A percentile compares a stretch with the other conserved stretches of the same genome.
phyloP scores from a whole-genome alignment of 192 early-diverging fungal genomes.

The Backusella tarrabulga region DNA sequence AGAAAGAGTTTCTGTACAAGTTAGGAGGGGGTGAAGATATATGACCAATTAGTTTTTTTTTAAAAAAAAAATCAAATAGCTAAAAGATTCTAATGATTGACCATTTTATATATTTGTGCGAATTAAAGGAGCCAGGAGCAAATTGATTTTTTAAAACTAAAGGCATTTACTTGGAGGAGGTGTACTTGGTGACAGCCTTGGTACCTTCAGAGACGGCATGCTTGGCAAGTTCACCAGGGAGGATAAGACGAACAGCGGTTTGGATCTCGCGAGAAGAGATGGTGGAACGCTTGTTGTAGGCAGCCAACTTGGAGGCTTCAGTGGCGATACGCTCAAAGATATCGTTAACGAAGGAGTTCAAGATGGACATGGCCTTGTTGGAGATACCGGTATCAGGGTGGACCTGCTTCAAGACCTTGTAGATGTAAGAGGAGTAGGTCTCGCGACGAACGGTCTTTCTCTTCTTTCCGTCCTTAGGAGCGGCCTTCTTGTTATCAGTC shows the following conservation, averaged over 20 bases:
- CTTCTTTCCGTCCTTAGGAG: conserved; percentile 73
- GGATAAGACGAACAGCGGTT: conserved; percentile 56
- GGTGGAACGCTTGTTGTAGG: conserved; percentile 88
- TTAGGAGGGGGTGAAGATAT: conserved; percentile 1
- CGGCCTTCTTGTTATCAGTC: conserved; percentile 52
- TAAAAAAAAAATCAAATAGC: background rate
- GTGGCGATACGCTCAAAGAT: conserved; percentile 91
- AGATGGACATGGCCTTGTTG: conserved; percentile 96
- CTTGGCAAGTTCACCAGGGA: conserved; percentile 92
- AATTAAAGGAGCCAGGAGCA: conserved; percentile 3
- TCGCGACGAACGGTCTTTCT: conserved; percentile 77
- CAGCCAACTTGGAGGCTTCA: conserved; percentile 70
- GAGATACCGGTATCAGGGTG: conserved; percentile 97
- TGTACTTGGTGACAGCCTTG: conserved; percentile 98
- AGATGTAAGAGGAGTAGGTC: conserved; percentile 95
- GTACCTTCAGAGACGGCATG: conserved; percentile 97
- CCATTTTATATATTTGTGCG: background rate
- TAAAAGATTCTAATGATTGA: background rate
- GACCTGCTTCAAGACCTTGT: conserved; percentile 97
- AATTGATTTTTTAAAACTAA: background rate
- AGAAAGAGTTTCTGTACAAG: conserved; percentile 5
- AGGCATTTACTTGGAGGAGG: conserved; percentile 74
- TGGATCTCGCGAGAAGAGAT: conserved; percentile 90
- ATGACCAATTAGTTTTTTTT: background rate
- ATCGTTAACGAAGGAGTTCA: conserved; percentile 97